Evolutionary conservation across 176 grass and related monocot species (phyloP).

Genomic region (Saccharum spontaneum): DNA sequence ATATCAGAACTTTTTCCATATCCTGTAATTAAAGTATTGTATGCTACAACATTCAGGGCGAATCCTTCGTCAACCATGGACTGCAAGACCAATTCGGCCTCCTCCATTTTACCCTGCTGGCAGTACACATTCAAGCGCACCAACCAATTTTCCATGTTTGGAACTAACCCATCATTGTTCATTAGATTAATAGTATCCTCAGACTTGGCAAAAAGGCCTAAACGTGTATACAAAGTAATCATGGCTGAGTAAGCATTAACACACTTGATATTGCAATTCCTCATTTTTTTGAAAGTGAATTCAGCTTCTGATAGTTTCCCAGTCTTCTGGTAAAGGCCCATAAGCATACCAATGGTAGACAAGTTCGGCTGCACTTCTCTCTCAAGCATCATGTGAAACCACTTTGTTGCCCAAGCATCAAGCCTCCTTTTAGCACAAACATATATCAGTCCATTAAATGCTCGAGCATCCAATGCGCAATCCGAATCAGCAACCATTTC

Average conservation of each 20-base stretch:
- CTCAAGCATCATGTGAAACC: slow-evolving; percentile 75
- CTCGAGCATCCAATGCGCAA: slow-evolving; percentile 58
- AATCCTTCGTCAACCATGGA: slow-evolving; percentile 59
- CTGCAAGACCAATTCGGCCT: slow-evolving; percentile 54
- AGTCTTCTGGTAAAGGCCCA: slow-evolving; percentile 86
- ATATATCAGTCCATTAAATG: slow-evolving; percentile 83
- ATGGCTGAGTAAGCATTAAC: slow-evolving; percentile 74
- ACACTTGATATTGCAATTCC: slow-evolving; percentile 59
- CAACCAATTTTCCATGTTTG: slow-evolving; percentile 88
- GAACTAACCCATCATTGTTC: slow-evolving; percentile 59
- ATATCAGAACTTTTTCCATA: slow-evolving; percentile 66
- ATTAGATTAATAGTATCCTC: slow-evolving; percentile 68
- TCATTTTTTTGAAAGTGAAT: slow-evolving; percentile 70
- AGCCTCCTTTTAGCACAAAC: slow-evolving; percentile 79
- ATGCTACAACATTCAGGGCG: slow-evolving; percentile 70
- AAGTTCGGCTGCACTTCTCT: slow-evolving; percentile 62
- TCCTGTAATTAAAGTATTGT: slow-evolving; percentile 93
- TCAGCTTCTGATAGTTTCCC: slow-evolving; percentile 59
- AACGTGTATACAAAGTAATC: slow-evolving; percentile 76
- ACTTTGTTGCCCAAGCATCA: slow-evolving; percentile 77
- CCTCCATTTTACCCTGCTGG: slow-evolving; percentile 84
- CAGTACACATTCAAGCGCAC: slow-evolving; percentile 77
- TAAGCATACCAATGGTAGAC: slow-evolving; percentile 87
- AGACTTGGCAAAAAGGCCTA: slow-evolving; percentile 58
- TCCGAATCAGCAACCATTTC: slow-evolving; percentile 63